These are phyloP conservation scores for Podospora australis DNA, from an alignment of 495 filamentous ascomycete species.

Conservation along the genomic window DNA sequence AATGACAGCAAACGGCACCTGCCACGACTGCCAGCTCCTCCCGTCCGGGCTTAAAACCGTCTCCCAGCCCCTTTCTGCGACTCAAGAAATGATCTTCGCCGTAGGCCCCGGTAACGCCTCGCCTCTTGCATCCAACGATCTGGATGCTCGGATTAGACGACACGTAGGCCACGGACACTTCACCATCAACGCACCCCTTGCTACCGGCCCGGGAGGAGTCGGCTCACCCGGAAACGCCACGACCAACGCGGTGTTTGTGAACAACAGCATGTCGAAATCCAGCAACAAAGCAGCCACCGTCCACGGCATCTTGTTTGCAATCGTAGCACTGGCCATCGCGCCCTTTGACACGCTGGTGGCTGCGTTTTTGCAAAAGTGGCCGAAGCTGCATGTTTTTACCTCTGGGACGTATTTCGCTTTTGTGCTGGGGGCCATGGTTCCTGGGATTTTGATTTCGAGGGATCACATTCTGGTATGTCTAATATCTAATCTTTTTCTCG, in stretches of 20 bases:
- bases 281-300: conserved; percentile 25
- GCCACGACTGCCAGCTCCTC: conserved; percentile 42
- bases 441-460: conserved; percentile 44
- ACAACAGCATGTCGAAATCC: conserved; percentile 12
- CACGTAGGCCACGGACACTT: conserved; percentile 52
- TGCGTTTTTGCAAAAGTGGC: conserved; percentile 37
- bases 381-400: conserved; percentile 42
- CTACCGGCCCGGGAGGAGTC: conserved; percentile 34
- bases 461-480: conserved; percentile 46
- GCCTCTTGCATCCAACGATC: conserved; percentile 30
- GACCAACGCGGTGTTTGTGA: conserved; percentile 18
- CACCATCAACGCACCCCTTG: conserved; percentile 44
- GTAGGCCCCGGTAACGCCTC: conserved; percentile 34
- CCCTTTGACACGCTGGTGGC: conserved; percentile 50
- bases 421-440: conserved; percentile 39
- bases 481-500: background rate
- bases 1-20: conserved; percentile 43
- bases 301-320: conserved; percentile 48
- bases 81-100: conserved; percentile 51
- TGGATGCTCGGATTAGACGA: conserved; percentile 38
- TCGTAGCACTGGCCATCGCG: conserved; percentile 46
- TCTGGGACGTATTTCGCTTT: conserved; percentile 39
- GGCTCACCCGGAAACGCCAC: background rate
- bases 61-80: conserved; percentile 13
- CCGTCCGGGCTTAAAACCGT: conserved; percentile 1